Evolutionary conservation across 2,329 filamentous ascomycete genomes (phyloP).

Genomic region (Blastomyces parvus): DNA sequence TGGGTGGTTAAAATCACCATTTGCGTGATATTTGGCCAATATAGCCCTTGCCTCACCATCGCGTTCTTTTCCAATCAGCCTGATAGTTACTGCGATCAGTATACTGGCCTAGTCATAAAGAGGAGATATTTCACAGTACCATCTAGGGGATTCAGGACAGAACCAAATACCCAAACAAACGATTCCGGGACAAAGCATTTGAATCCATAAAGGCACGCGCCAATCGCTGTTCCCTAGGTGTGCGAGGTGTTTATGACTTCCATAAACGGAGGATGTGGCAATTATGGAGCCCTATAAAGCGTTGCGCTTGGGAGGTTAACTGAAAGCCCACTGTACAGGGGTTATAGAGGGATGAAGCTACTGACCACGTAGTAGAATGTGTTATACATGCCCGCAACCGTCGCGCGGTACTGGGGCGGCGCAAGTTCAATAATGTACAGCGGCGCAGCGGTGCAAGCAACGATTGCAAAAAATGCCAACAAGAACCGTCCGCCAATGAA

Average conservation of each 20-base stretch:
- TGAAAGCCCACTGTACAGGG: background rate
- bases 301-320: background rate
- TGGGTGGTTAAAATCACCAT: slow-evolving; percentile 33
- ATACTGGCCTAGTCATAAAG: background rate
- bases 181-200: slow-evolving; percentile 14
- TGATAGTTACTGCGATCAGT: background rate
- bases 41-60: slow-evolving; percentile 25
- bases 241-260: slow-evolving; percentile 8
- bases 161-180: slow-evolving; percentile 14
- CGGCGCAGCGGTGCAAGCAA: slow-evolving; percentile 25
- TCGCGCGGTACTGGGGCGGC: slow-evolving; percentile 23
- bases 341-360: background rate
- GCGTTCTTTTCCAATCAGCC: slow-evolving; percentile 21
- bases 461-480: slow-evolving; percentile 31
- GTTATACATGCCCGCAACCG: slow-evolving; percentile 26
- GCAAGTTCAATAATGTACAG: slow-evolving; percentile 25
- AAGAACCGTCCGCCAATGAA: slow-evolving; percentile 25
- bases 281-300: slow-evolving; percentile 12
- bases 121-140: slow-evolving; percentile 12
- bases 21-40: slow-evolving; percentile 35
- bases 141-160: slow-evolving; percentile 26
- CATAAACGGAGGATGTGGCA: slow-evolving; percentile 14
- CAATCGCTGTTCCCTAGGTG: slow-evolving; percentile 11
- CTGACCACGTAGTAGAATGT: slow-evolving; percentile 14
- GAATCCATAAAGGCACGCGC: slow-evolving; percentile 14